phyloP scores from a whole-genome alignment of 345 rosid species.

The Sapria himalayana region DNA sequence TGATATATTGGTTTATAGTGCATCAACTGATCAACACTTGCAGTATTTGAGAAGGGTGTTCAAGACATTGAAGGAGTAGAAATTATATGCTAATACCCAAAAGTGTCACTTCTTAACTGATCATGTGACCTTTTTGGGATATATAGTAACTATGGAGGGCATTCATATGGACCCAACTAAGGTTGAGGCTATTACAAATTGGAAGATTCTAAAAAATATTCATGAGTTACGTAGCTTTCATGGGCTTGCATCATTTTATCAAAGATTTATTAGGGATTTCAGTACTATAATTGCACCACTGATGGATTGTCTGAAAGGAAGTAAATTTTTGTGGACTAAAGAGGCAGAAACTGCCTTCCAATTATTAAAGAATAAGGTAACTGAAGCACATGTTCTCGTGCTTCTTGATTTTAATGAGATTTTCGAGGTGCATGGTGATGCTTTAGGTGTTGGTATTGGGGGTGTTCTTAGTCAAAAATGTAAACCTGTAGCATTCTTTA shows the following conservation, averaged over 20 bases:
- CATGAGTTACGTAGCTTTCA: neutral
- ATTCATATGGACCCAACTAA: neutral
- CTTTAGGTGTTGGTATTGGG: neutral
- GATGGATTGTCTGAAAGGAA: neutral
- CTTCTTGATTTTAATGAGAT: neutral
- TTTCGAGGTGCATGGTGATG: conserved; percentile 5
- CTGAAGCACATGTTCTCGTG: neutral
- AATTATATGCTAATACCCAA: neutral
- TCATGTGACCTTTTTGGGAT: neutral
- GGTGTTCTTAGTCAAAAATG: neutral
- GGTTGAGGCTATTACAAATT: neutral
- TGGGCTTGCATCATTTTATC: neutral
- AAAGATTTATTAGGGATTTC: neutral
- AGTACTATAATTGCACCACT: neutral
- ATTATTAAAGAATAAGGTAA: neutral
- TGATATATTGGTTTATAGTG: conserved; percentile 3
- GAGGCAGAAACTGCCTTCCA: neutral
- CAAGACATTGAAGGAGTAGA: neutral
- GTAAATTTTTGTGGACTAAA: neutral
- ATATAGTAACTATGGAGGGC: neutral
- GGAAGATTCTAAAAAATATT: neutral
- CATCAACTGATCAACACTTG: neutral
- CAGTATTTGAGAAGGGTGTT: neutral
- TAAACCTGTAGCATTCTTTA: neutral
- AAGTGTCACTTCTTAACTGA: conserved; percentile 1